These are phyloP conservation scores for Teunomyces pallodes DNA, from an alignment of 805 yeast genomes.

Conservation along the genomic window DNA sequence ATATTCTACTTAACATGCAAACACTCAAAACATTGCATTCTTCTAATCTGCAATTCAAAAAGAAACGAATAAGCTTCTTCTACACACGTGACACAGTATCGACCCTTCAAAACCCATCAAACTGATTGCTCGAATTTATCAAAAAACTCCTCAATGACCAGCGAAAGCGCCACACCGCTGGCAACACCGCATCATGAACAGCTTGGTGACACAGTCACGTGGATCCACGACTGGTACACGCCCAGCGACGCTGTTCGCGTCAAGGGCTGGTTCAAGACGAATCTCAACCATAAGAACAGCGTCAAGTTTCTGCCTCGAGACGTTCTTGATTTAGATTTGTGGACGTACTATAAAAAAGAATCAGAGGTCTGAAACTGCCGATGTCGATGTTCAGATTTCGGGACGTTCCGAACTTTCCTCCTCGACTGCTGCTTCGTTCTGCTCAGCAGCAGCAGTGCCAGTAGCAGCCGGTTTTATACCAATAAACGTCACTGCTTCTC, in stretches of 20 bases:
- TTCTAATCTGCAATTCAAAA: not conserved
- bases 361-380: conserved; percentile 10
- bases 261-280: conserved; percentile 40
- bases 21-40: no score
- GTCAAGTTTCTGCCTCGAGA: conserved; percentile 28
- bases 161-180: conserved; percentile 17
- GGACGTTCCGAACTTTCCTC: no score
- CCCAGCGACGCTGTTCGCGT: conserved; percentile 17
- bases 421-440: no score
- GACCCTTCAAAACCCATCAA: no score
- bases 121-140: no score
- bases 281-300: conserved; percentile 14
- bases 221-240: conserved; percentile 41
- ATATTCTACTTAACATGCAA: no score
- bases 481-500: conserved; percentile 59
- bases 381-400: no score
- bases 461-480: conserved; percentile 15
- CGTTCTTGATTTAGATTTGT: conserved; percentile 40
- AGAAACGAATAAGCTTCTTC: not conserved
- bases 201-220: conserved; percentile 25
- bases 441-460: not conserved
- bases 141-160: not conserved
- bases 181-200: conserved; percentile 15
- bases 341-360: conserved; percentile 23
- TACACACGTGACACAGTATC: not conserved